Conservation (phyloP, 2,329 filamentous ascomycete genomes). For the Ceratocystis cubensis region DNA sequence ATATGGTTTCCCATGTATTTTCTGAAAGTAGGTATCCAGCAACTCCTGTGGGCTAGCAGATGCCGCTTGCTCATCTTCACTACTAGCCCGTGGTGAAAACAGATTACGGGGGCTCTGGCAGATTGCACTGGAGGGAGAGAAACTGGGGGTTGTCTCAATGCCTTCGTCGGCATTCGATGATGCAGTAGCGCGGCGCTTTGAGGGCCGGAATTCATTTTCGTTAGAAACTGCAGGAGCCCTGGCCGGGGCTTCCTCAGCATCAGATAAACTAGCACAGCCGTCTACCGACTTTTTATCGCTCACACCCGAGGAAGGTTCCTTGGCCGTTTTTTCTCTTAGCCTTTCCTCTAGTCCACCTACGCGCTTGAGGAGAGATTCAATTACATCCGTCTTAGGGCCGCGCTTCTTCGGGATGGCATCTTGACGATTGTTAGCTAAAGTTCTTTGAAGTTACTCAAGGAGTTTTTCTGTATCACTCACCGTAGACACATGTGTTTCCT, state of each 20-base stretch:
- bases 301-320: conserved; percentile 23
- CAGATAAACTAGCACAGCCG: background rate
- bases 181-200: background rate
- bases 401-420: conserved; percentile 83
- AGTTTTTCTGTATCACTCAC: conserved; percentile 39
- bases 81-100: background rate
- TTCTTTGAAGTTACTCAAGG: background rate
- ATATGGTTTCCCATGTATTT: conserved; percentile 71
- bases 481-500: conserved; percentile 77
- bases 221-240: background rate
- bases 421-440: conserved; percentile 27
- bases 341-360: conserved; percentile 76
- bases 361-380: conserved; percentile 67
- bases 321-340: conserved; percentile 53
- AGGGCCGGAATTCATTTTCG: background rate
- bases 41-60: conserved; percentile 31
- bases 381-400: conserved; percentile 78
- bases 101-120: background rate
- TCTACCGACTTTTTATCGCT: background rate
- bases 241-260: background rate
- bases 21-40: conserved; percentile 66
- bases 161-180: background rate
- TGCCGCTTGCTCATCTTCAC: background rate
- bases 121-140: background rate
- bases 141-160: background rate